phyloP scores from a whole-genome alignment of 2,329 filamentous ascomycete genomes.

The Diplodia intermedia region DNA sequence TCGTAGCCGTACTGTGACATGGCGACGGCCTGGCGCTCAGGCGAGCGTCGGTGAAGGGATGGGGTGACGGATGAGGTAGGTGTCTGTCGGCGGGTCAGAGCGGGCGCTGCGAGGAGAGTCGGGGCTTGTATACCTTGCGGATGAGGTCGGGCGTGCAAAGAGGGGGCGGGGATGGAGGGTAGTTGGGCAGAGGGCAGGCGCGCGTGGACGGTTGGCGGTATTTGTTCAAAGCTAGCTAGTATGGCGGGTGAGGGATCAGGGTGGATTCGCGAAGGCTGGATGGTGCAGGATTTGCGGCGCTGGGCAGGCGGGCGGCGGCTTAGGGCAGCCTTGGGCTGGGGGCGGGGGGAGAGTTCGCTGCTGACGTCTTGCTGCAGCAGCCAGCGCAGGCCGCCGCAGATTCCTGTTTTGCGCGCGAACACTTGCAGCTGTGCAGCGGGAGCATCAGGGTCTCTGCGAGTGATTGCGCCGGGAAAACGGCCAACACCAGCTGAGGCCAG shows the following conservation, averaged over 20 bases:
- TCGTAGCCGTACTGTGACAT: conserved; percentile 61
- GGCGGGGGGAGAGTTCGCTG: neutral
- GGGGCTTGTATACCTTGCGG: conserved; percentile 3
- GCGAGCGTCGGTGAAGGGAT: conserved; percentile 2
- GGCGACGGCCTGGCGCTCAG: conserved; percentile 12
- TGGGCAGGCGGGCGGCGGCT: conserved; percentile 19
- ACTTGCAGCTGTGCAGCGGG: conserved; percentile 10
- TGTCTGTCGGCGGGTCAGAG: neutral
- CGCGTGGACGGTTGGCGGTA: conserved; percentile 21
- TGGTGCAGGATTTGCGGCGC: conserved; percentile 15
- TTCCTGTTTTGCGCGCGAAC: conserved; percentile 24
- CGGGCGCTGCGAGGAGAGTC: neutral
- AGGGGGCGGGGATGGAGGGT: conserved; percentile 15
- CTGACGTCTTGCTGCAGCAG: conserved; percentile 24
- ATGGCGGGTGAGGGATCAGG: conserved; percentile 22
- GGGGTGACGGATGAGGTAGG: neutral
- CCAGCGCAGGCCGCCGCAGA: conserved; percentile 2
- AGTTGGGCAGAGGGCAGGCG: conserved; percentile 26
- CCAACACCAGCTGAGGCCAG: conserved; percentile 13
- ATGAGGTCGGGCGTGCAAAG: conserved; percentile 19
- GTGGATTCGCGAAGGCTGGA: conserved; percentile 9
- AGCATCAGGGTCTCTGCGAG: conserved; percentile 20
- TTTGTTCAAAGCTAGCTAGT: conserved; percentile 14
- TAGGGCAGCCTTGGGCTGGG: conserved; percentile 3
- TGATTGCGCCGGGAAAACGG: conserved; percentile 5